Conservation (phyloP, 2,329 filamentous ascomycete genomes). For the Pestalotiopsis sp. region DNA sequence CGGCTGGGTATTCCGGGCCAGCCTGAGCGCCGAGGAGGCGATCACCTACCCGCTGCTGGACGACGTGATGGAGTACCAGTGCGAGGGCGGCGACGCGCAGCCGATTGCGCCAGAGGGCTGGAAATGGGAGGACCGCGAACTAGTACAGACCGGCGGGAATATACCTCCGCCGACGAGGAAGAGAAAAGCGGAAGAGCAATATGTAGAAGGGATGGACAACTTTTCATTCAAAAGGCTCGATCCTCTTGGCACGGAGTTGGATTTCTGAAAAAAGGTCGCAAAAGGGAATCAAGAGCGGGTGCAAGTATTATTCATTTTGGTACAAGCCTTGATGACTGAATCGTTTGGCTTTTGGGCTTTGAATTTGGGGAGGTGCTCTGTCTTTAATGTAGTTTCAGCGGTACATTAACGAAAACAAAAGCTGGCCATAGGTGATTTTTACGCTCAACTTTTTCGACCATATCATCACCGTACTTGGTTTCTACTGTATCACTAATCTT, state of each 20-base stretch:
- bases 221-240: background rate
- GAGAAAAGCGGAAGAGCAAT: background rate
- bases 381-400: background rate
- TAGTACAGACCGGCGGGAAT: background rate
- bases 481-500: no score
- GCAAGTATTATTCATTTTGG: background rate
- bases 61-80: conserved; percentile 5
- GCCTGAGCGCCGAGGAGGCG: background rate
- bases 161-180: background rate
- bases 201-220: background rate
- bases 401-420: background rate
- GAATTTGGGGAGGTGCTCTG: background rate
- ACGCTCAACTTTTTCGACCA: no score
- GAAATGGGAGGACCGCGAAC: background rate
- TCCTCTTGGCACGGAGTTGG: background rate
- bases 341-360: background rate
- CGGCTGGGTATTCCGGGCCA: background rate
- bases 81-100: background rate
- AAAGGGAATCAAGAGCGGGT: background rate
- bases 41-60: background rate
- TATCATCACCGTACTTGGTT: no score
- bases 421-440: no score
- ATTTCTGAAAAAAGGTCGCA: background rate
- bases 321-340: background rate
- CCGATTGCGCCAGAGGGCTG: conserved; percentile 1